Percentiles rank a stretch among this genome's conserved stretches.
These are phyloP conservation scores for Hamigera avellanea DNA, from an alignment of 495 filamentous ascomycete genomes.

Conservation along the genomic window DNA sequence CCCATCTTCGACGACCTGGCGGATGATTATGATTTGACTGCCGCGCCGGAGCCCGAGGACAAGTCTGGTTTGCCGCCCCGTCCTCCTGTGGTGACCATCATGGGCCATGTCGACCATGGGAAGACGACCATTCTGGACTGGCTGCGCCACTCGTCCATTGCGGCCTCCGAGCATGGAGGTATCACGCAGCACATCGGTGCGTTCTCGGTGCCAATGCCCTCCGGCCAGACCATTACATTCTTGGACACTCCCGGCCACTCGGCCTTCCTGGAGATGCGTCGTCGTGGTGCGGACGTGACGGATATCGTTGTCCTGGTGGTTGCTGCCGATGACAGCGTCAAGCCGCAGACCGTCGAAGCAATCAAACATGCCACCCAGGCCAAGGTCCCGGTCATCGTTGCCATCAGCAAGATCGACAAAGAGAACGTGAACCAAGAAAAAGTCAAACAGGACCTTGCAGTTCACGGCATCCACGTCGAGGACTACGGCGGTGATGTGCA, in stretches of 20 bases:
- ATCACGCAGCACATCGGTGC: constrained; percentile 99
- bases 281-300: constrained; percentile 89
- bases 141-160: constrained; percentile 85
- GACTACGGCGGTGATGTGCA: constrained; percentile 94
- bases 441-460: constrained; percentile 78
- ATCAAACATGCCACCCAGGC: constrained; percentile 89
- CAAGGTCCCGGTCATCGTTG: constrained; percentile 90
- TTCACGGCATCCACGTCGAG: constrained; percentile 83
- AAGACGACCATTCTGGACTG: constrained; percentile 96
- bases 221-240: constrained; percentile 85
- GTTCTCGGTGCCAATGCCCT: constrained; percentile 83
- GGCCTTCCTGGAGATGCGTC: constrained; percentile 91
- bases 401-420: constrained; percentile 97
- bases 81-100: constrained; percentile 95
- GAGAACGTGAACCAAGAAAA: constrained; percentile 62
- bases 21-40: constrained; percentile 56
- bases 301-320: constrained; percentile 96
- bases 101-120: constrained; percentile 98
- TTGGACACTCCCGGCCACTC: constrained; percentile 95
- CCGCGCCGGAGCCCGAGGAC: constrained; percentile 60
- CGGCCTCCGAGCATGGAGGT: constrained; percentile 82
- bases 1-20: constrained; percentile 63
- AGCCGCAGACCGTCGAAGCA: constrained; percentile 92
- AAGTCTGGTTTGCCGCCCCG: constrained; percentile 55
- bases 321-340: constrained; percentile 94